Evolutionary conservation across 2,329 filamentous ascomycete genomes (phyloP).

Genomic region (Alternaria atra): DNA sequence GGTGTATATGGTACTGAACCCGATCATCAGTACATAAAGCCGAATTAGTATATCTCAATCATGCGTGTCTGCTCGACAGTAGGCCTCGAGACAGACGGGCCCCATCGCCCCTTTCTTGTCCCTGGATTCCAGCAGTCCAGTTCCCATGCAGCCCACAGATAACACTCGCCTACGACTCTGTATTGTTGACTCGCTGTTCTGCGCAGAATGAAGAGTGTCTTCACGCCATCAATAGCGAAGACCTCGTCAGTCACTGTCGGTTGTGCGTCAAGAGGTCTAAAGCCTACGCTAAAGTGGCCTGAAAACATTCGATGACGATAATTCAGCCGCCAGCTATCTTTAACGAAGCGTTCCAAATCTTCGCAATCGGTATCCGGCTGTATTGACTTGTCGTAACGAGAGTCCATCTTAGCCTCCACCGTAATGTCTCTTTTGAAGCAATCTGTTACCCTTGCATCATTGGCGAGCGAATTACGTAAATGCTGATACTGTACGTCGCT

Average conservation of each 20-base stretch:
- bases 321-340: no score
- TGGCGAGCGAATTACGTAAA: no score
- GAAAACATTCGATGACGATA: neutral
- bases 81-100: neutral
- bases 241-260: neutral
- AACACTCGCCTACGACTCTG: neutral
- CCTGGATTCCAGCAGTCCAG: conserved; percentile 19
- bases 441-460: no score
- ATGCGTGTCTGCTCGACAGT: neutral
- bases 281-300: neutral
- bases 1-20: no score
- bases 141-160: conserved; percentile 16
- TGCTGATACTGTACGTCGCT: no score
- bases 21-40: neutral
- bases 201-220: neutral
- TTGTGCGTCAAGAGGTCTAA: neutral
- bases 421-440: no score
- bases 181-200: neutral
- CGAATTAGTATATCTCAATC: neutral
- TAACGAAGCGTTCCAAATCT: no score
- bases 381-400: no score
- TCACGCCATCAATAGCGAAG: neutral
- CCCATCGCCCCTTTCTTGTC: conserved; percentile 12
- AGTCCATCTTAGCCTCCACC: no score
- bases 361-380: no score